A percentile compares a stretch with the other conserved stretches of the same genome.
phyloP scores from a whole-genome alignment of 371 early-diverging fungal species.

The Mucor indicus region DNA sequence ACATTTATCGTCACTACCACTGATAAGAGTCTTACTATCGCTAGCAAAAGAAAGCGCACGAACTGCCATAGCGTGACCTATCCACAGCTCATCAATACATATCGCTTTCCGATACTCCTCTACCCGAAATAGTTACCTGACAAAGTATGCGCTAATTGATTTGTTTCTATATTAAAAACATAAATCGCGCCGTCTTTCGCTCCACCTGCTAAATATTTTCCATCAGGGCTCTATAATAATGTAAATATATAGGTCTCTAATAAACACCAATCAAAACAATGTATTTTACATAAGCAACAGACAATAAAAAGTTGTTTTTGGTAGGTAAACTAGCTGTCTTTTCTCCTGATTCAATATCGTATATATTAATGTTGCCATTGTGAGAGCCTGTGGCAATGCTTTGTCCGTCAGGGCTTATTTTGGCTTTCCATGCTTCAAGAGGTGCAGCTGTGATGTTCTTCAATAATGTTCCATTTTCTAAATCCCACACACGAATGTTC shows the following conservation, averaged over 20 bases:
- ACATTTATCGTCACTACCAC: constrained; percentile 79
- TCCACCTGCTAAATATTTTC: constrained; percentile 72
- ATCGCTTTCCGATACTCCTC: too few relatives aligned
- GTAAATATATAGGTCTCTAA: background rate
- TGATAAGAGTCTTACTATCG: constrained; percentile 68
- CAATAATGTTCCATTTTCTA: constrained; percentile 46
- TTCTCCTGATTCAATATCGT: constrained; percentile 63
- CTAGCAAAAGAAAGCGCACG: constrained; percentile 71
- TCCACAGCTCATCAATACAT: too few relatives aligned
- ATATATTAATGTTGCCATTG: constrained; percentile 68
- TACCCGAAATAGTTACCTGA: constrained; percentile 43
- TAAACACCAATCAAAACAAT: background rate
- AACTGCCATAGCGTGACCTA: constrained; percentile 78
- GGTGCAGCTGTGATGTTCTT: constrained; percentile 64
- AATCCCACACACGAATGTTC: constrained; percentile 78
- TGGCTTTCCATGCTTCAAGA: constrained; percentile 77
- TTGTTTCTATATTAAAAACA: constrained; percentile 71
- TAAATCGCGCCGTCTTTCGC: constrained; percentile 76
- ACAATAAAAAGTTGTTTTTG: constrained; percentile 74
- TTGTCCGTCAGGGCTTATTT: constrained; percentile 72
- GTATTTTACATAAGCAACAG: constrained; percentile 67
- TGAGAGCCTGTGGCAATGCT: constrained; percentile 74
- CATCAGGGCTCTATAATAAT: constrained; percentile 66
- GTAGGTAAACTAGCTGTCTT: constrained; percentile 63
- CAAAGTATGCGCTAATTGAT: constrained; percentile 64